phyloP scores from a whole-genome alignment of 305 asterid genomes.

The Solanum hybrid region DNA sequence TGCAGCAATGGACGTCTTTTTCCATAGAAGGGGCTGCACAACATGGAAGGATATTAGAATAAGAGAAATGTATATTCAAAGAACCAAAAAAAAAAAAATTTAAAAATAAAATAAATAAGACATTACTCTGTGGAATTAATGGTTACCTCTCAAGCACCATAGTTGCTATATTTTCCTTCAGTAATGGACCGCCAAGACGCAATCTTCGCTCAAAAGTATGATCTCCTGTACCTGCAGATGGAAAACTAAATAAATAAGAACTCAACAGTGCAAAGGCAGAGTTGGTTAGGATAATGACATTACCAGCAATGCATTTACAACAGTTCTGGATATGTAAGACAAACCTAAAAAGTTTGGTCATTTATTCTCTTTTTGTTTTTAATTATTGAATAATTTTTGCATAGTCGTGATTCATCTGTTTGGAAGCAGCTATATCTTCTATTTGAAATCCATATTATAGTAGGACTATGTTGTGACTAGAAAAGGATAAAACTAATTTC shows the following conservation, averaged over 20 bases:
- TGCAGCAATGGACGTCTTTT: constrained; percentile 91
- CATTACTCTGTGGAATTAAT: constrained; percentile 4
- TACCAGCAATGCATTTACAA: background rate
- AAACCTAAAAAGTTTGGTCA: background rate
- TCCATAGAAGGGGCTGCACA: constrained; percentile 93
- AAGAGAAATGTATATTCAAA: background rate
- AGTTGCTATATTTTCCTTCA: constrained; percentile 95
- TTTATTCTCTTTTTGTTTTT: background rate
- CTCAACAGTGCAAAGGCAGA: background rate
- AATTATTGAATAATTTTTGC: background rate
- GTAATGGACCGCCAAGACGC: constrained; percentile 88
- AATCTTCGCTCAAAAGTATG: constrained; percentile 86
- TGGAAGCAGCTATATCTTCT: background rate
- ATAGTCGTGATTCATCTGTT: background rate
- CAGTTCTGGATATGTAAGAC: background rate
- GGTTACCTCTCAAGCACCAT: constrained; percentile 96
- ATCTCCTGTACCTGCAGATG: constrained; percentile 81
- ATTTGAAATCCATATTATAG: background rate
- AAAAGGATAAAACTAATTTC: background rate
- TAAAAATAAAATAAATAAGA: background rate
- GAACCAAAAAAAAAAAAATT: background rate
- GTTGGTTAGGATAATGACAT: background rate
- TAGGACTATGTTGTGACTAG: background rate
- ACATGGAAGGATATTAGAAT: background rate
- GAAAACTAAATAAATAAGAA: constrained; percentile 6